Percentiles rank a stretch among this genome's conserved stretches.
phyloP scores from a whole-genome alignment of 2,329 filamentous ascomycete genomes.

The Myriosclerotinia scirpicola region DNA sequence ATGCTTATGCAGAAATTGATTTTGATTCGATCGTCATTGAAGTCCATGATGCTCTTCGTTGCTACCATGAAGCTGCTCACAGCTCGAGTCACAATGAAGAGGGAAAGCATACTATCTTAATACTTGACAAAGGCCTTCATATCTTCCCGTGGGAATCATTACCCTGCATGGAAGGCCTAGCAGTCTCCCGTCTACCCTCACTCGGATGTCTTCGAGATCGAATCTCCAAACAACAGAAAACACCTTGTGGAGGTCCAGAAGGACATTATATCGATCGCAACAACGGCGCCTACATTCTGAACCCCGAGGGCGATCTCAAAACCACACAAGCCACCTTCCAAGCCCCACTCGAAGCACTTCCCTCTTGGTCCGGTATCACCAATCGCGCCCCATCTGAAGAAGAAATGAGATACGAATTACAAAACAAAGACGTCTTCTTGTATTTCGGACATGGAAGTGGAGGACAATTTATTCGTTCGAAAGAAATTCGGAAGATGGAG shows the following conservation, averaged over 20 bases:
- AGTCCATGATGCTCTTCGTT: constrained; percentile 77
- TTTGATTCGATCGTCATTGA: constrained; percentile 91
- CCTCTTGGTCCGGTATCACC: constrained; percentile 69
- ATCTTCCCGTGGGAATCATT: constrained; percentile 95
- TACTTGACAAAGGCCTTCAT: constrained; percentile 89
- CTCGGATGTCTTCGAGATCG: constrained; percentile 78
- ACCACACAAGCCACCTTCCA: constrained; percentile 77
- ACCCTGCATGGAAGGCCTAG: constrained; percentile 74
- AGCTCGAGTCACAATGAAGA: constrained; percentile 41
- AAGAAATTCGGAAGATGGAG: constrained; percentile 75
- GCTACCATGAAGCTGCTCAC: constrained; percentile 63
- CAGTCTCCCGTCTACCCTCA: constrained; percentile 86
- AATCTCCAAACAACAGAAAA: constrained; percentile 49
- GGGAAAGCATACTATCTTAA: constrained; percentile 74
- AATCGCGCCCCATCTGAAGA: constrained; percentile 70
- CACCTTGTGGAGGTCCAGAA: constrained; percentile 29
- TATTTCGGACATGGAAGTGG: constrained; percentile 98
- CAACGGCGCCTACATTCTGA: constrained; percentile 77
- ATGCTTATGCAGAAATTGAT: constrained; percentile 97
- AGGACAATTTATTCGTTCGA: constrained; percentile 86
- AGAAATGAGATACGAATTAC: constrained; percentile 71
- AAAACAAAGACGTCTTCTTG: constrained; percentile 69
- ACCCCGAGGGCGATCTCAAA: constrained; percentile 80
- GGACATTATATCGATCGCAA: constrained; percentile 57
- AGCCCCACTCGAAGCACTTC: constrained; percentile 61